Base-by-base conservation (phyloP, 163 green algal species). In the Chlamydomonas reinhardtii region DNA sequence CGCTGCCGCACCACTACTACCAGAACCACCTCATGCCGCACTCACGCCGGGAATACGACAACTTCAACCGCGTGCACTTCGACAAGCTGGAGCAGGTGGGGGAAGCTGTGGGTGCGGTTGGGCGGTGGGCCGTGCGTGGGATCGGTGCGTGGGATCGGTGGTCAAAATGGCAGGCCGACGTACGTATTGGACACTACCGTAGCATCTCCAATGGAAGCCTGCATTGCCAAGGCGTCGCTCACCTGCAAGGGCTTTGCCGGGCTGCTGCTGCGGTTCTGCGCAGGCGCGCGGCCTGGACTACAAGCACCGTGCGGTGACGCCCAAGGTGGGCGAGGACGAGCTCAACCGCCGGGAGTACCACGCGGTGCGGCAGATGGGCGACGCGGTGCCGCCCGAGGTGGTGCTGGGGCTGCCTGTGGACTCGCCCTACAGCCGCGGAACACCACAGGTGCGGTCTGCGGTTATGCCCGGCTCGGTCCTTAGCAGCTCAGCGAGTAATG, bases 21-120 rank as follows among this genome's bases (percentile, higher is more conserved):
- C 82, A 87, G 72, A 75, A 87, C 72, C 15, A 74, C 17, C 77
- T 91, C 54, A 88, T 80, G 22, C 87, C 85, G 19, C 81, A 84
- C 56, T 90, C 74, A 22, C 84, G 92, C 16, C 54, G 48, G 22
- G 90, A 91, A 24, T 94, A 92, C 43, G 92, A 94, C 74, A 65
- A 86, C 32, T 94, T 94, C 89, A 94, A 94, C 87, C 73, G 87
- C 14, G 62, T 89, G 37, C 92, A 94, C 76, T 94, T 94, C 64
- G 73, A 90, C 12, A 76, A 82, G 52, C 37, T 94, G 15, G n/a
- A 91, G 73, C 78, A 89, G 76, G 76, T 80, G 56, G 2, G 65
- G 11, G 72, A 5, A 64, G 61, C 61, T 68, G 24, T 29, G 22
- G 59, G 59, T 22, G 22, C 11, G 12, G 14, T 56, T 1, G 48